Percentiles rank a stretch among this genome's conserved stretches.
Conservation (phyloP, 2,329 filamentous ascomycete genomes). For the Dactylellina cionopaga region DNA sequence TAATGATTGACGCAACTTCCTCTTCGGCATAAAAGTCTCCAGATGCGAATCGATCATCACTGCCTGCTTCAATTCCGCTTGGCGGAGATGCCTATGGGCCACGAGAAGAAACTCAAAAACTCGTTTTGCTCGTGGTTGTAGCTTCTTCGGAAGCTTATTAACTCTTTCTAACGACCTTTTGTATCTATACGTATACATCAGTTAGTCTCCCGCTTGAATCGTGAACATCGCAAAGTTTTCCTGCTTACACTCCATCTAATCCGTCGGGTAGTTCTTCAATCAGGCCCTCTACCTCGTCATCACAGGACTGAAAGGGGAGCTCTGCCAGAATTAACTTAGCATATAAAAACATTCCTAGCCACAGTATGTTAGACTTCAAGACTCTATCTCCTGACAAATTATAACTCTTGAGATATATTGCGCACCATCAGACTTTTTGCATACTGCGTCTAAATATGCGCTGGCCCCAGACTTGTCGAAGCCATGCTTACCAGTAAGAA, state of each 20-base stretch:
- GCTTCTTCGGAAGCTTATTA: background rate
- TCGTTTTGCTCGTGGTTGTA: background rate
- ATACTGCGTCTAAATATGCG: too few relatives aligned
- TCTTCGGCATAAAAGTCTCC: background rate
- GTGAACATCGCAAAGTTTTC: too few relatives aligned
- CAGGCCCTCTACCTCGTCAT: background rate
- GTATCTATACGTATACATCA: background rate
- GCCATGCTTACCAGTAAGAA: too few relatives aligned
- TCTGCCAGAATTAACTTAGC: slow-evolving; percentile 3
- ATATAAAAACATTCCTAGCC: slow-evolving; percentile 14
- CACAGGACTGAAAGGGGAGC: background rate
- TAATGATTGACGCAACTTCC: background rate
- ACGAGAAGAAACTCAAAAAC: background rate
- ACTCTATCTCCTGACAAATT: background rate
- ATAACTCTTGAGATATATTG: too few relatives aligned
- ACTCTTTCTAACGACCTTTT: background rate
- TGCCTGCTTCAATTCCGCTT: background rate
- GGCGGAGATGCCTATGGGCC: background rate
- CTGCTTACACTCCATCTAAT: background rate
- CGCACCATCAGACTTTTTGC: too few relatives aligned
- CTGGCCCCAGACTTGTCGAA: too few relatives aligned
- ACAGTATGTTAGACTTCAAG: background rate
- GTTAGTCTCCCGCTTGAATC: background rate
- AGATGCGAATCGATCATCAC: background rate
- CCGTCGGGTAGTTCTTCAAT: background rate